phyloP scores from a whole-genome alignment of 345 rosid genomes.

The Syzygium jambos region DNA sequence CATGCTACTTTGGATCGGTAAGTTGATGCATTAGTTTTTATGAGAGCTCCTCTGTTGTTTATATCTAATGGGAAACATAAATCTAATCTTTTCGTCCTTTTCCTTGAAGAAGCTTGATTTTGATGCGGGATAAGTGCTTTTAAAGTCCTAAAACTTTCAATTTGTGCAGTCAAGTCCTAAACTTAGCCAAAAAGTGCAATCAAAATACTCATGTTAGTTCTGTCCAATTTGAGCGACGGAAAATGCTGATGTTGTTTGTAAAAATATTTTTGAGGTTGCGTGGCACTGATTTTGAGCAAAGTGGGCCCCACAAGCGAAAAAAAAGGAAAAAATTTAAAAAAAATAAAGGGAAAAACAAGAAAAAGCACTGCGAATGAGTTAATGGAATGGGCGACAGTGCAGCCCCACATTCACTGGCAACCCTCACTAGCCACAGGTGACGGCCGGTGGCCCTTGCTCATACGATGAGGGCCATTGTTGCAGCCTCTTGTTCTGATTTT shows the following conservation, averaged over 20 bases:
- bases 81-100: neutral
- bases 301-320: neutral
- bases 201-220: neutral
- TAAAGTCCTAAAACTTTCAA: neutral
- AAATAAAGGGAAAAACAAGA: neutral
- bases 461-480: neutral
- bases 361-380: neutral
- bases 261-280: neutral
- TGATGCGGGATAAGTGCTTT: neutral
- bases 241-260: neutral
- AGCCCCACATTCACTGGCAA: neutral
- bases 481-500: neutral
- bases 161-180: neutral
- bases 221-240: neutral
- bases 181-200: neutral
- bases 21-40: constrained; percentile 4
- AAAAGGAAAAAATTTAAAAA: neutral
- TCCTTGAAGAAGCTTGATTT: neutral
- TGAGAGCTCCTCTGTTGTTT: neutral
- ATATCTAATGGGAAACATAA: neutral
- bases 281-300: neutral
- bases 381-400: neutral
- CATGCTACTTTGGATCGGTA: constrained; percentile 86
- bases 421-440: neutral
- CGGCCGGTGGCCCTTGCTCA: neutral